Base-by-base conservation (phyloP, 495 filamentous ascomycete genomes). In the Schizothecium vesticola region DNA sequence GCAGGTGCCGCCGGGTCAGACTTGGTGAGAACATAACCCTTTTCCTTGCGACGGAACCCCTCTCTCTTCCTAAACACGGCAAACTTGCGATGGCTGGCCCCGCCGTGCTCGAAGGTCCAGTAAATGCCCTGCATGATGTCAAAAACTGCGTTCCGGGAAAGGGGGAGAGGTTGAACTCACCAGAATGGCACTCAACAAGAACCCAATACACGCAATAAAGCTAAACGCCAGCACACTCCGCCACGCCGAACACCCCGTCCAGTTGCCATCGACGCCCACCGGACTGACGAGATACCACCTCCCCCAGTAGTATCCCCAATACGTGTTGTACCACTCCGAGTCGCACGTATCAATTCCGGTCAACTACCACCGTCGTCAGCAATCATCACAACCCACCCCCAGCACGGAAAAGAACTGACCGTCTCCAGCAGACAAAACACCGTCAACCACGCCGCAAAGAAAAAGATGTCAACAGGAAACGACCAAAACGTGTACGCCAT, bases 241-340 rank as follows among this genome's bases (percentile, higher is more conserved):
- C 66, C 66, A 74, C 2, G 70, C 68, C 10, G 36, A 29, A 16
- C 72, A 74, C 8, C 70, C 72, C 3, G 68, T 62, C 66, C 68
- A 64, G 64, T 68, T 63, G 56, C 70, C 66, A 26, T 72, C 56
- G 19, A 74, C 56, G 0, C 72, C 72, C 0, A 63, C 59, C 4
- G 65, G 59, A 0, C 31, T 67, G 8, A 65, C 59, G 13, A 57
- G 43, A 21, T 72, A 71, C 70, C 70, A 74, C 1, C 64, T 24
- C 8, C 70, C 72, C 72, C 70, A 74, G 64, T 74, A 72, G 36
- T 72, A 74, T 3, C 72, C 72, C 72, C 72, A 72, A 58, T 74
- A 72, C 1, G 6, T 61, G 13, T 36, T 57, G 29, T 57, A 72
- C 70, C 72, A 74, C 2, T 43, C 59, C 1, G 63, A 57, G 3